Percentiles rank a stretch among this genome's conserved stretches.
Conservation (phyloP, 2,329 filamentous ascomycete species). For the Fusarium sp. region DNA sequence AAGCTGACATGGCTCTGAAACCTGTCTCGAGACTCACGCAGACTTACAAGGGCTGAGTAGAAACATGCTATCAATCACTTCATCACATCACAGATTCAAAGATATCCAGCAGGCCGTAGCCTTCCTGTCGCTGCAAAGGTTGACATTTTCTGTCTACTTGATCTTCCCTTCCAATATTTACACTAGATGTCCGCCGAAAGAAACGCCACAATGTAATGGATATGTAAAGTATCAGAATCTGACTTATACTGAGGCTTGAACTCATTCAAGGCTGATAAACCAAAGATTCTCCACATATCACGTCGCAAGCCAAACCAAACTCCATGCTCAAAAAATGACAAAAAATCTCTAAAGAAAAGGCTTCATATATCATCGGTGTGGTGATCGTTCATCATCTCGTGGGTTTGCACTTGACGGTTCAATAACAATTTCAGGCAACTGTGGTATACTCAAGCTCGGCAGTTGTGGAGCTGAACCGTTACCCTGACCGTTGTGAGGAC, state of each 20-base stretch:
- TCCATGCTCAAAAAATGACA: slow-evolving; percentile 38
- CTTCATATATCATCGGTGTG: slow-evolving; percentile 23
- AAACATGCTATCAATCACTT: slow-evolving; percentile 1
- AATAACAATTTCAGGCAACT: slow-evolving; percentile 68
- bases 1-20: not conserved
- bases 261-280: not conserved
- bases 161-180: not conserved
- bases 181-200: slow-evolving; percentile 2
- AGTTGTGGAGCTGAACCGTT: slow-evolving; percentile 59
- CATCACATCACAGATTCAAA: slow-evolving; percentile 1
- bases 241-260: not conserved
- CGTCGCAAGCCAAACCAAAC: slow-evolving; percentile 36
- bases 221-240: slow-evolving; percentile 4
- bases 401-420: slow-evolving; percentile 59
- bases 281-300: slow-evolving; percentile 1
- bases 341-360: slow-evolving; percentile 9
- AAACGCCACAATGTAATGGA: slow-evolving; percentile 5
- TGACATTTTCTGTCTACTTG: slow-evolving; percentile 1
- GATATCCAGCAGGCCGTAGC: not conserved
- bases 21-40: not conserved
- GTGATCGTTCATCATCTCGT: slow-evolving; percentile 34
- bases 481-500: slow-evolving; percentile 43
- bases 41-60: not conserved
- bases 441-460: slow-evolving; percentile 62
- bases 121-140: not conserved